Evolutionary conservation across 208 protist species (phyloP).

Genomic region (Giardia duodenalis): DNA sequence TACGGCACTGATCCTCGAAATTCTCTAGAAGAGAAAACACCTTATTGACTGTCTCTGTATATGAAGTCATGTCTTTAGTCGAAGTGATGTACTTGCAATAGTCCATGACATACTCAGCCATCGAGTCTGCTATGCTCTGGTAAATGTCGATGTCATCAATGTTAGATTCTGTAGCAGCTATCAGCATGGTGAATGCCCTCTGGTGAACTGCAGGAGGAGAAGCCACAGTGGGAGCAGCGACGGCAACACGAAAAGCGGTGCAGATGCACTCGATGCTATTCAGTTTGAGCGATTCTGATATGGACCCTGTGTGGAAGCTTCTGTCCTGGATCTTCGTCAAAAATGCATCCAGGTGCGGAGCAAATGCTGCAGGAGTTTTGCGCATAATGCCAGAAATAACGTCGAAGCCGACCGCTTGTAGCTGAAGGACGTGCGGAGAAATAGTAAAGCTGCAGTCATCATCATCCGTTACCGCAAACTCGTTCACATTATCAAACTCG

Average conservation of each 20-base stretch:
- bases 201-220: background rate
- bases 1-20: background rate
- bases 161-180: background rate
- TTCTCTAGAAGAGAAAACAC: background rate
- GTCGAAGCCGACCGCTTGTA: background rate
- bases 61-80: background rate
- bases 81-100: background rate
- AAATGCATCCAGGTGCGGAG: background rate
- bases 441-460: background rate
- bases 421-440: background rate
- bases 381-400: background rate
- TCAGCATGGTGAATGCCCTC: background rate
- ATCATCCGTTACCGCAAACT: background rate
- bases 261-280: background rate
- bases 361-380: background rate
- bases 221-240: background rate
- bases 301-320: background rate
- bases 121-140: background rate
- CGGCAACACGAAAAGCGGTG: background rate
- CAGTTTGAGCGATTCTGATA: background rate
- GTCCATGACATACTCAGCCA: background rate
- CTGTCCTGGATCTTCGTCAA: background rate
- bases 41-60: background rate
- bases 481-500: background rate
- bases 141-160: background rate